Evolutionary conservation across 1,284 basidiomycete species (phyloP).

Genomic region (Ceratobasidium sp.): DNA sequence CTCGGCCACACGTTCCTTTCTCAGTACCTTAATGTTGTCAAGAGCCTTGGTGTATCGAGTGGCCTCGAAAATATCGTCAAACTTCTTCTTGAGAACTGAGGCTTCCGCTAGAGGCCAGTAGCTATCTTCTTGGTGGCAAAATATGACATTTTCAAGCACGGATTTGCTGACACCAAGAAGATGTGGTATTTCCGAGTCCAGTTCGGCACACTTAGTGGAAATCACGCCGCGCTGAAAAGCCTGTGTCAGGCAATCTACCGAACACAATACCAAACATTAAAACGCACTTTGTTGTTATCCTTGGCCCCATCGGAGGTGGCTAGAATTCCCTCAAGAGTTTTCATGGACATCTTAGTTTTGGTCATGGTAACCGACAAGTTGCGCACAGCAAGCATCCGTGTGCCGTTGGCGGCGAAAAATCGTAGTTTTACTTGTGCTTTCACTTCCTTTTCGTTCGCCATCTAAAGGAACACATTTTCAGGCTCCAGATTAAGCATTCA

Average conservation of each 20-base stretch:
- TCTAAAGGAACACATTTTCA: too few species aligned
- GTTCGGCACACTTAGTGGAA: slow-evolving; percentile 96
- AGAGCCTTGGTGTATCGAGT: slow-evolving; percentile 98
- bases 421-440: slow-evolving; percentile 98
- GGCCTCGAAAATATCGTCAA: slow-evolving; percentile 99
- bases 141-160: slow-evolving; percentile 98
- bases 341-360: slow-evolving; percentile 95
- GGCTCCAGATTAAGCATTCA: too few species aligned
- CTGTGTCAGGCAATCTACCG: background rate
- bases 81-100: slow-evolving; percentile 94
- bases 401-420: slow-evolving; percentile 90
- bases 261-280: background rate
- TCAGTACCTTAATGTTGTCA: slow-evolving; percentile 89
- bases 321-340: slow-evolving; percentile 95
- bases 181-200: slow-evolving; percentile 94
- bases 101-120: slow-evolving; percentile 98
- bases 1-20: slow-evolving; percentile 92
- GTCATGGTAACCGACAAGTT: slow-evolving; percentile 95
- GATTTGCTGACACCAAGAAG: slow-evolving; percentile 96
- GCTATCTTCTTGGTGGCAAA: slow-evolving; percentile 99
- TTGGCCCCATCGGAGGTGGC: slow-evolving; percentile 74
- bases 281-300: slow-evolving; percentile 75
- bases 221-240: slow-evolving; percentile 80
- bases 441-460: slow-evolving; percentile 98
- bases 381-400: slow-evolving; percentile 92